These are phyloP conservation scores for Biscutella laevigata DNA, from an alignment of 441 rosid species.

Conservation along the genomic window DNA sequence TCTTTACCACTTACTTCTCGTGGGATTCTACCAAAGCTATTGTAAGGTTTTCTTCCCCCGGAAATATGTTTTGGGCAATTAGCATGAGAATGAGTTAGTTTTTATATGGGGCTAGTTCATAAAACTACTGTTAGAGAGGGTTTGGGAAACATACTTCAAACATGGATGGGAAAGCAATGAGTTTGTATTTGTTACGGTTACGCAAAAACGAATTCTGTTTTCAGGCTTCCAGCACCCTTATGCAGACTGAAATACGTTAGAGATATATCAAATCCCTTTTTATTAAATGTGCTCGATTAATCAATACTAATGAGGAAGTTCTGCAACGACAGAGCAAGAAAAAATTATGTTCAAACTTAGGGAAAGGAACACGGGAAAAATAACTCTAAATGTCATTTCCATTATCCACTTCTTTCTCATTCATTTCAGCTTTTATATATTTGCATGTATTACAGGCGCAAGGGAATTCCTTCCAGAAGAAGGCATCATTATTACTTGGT, in stretches of 20 bases:
- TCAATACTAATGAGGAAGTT: not conserved
- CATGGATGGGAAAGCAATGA: not conserved
- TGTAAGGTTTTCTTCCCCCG: slow-evolving; percentile 30
- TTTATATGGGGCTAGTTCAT: slow-evolving; percentile 5
- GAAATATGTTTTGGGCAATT: not conserved
- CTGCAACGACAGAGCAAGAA: not conserved
- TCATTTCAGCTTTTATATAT: not conserved
- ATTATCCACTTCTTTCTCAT: not conserved
- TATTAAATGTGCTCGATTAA: not conserved
- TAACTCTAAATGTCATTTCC: not conserved
- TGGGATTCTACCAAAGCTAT: slow-evolving; percentile 84
- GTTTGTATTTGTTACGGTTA: not conserved
- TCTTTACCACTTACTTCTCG: slow-evolving; percentile 79
- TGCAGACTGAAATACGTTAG: not conserved
- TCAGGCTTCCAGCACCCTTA: slow-evolving; percentile 2
- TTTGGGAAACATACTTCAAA: not conserved
- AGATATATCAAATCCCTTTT: not conserved
- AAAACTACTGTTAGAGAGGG: not conserved
- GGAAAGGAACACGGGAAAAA: not conserved
- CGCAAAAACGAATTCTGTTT: not conserved
- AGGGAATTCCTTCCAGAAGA: slow-evolving; percentile 98
- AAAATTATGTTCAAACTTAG: not conserved
- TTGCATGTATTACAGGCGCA: slow-evolving; percentile 45
- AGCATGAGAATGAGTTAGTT: slow-evolving; percentile 5
- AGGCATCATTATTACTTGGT: slow-evolving; percentile 77